Evolutionary conservation across 306 rosid species (phyloP), one percentile per base, ranked within the genome.

Genomic region (Elaeagnus macrophylla): DNA sequence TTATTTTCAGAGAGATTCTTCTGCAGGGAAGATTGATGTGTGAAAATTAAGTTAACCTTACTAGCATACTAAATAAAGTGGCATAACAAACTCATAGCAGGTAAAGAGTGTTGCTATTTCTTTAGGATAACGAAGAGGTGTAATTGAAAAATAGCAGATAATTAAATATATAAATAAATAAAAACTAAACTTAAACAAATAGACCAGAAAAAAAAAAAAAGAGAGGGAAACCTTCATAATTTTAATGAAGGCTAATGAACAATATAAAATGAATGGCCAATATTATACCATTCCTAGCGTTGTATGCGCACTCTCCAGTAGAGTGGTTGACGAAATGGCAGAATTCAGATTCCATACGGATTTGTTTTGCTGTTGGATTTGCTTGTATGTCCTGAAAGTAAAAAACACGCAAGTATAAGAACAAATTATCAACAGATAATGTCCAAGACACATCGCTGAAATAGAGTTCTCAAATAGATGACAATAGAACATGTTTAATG

Each of bases 261-360:
- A 46, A 37, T 65, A 62, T 36, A 17, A 11, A 67, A 66, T 25
- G 45, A 44, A 42, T 16, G 37, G 36, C 51, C 63, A 46, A 56
- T 39, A 43, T 48, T 57, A 39, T 91, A 91, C 99, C 85, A 48
- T 60, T 53, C 67, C 45, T 56, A 85, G 65, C 60, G 71, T 70
- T 65, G 85, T 50, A 71, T 84, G 89, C 49, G 72, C 74, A 74
- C 96, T 87, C 53, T 91, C 99, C 67, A 82, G 66, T 54, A 87
- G 65, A 60, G 91, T 82, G 64, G 87, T 80, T 43, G 96, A 91
- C 1, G 89, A 78, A 76, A 83, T 78, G 67, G 81, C 74, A 62
- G 99, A 82, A 70, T 84, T 52, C 78, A 77, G 83, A 77, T 72
- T 75, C 94, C 96, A 91, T 13, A 80, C 81, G 65, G 96, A 91